Conservation (phyloP, 2,329 filamentous ascomycete genomes). For the Pseudogymnoascus sp. region DNA sequence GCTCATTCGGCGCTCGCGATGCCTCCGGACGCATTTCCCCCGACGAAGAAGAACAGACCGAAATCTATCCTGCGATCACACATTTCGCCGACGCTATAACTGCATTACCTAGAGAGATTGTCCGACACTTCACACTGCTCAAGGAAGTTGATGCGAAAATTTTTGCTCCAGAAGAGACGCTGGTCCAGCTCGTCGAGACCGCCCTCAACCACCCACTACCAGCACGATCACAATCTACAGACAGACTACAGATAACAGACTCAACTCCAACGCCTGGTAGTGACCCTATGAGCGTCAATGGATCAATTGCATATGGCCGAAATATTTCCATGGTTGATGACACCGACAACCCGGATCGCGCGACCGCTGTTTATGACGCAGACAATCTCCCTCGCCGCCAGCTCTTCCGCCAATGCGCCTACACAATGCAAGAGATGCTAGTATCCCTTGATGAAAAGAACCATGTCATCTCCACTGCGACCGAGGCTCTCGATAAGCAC, state of each 20-base stretch:
- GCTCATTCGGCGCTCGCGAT: constrained; percentile 36
- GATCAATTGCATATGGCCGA: constrained; percentile 24
- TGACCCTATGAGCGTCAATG: constrained; percentile 24
- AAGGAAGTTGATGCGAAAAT: constrained; percentile 98
- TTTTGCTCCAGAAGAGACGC: constrained; percentile 74
- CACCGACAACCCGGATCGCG: constrained; percentile 36
- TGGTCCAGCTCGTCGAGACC: constrained; percentile 65
- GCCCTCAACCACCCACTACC: constrained; percentile 46
- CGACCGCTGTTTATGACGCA: constrained; percentile 42
- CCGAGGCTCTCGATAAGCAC: constrained; percentile 80
- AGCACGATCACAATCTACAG: constrained; percentile 34
- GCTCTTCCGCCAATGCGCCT: constrained; percentile 69
- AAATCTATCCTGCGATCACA: constrained; percentile 58
- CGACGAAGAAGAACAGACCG: constrained; percentile 47
- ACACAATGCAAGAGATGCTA: constrained; percentile 75
- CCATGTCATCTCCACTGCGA: constrained; percentile 87
- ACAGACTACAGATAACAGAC: constrained; percentile 21
- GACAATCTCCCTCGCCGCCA: constrained; percentile 59
- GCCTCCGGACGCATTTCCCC: constrained; percentile 37
- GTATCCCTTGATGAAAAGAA: constrained; percentile 95
- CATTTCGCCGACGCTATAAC: constrained; percentile 88
- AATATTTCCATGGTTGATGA: constrained; percentile 21
- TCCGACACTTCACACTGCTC: constrained; percentile 88
- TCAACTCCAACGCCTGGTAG: constrained; percentile 22
- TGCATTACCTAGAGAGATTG: constrained; percentile 87